Conservation (phyloP, 2,329 filamentous ascomycete species). For the Aspergillaceae sp. region DNA sequence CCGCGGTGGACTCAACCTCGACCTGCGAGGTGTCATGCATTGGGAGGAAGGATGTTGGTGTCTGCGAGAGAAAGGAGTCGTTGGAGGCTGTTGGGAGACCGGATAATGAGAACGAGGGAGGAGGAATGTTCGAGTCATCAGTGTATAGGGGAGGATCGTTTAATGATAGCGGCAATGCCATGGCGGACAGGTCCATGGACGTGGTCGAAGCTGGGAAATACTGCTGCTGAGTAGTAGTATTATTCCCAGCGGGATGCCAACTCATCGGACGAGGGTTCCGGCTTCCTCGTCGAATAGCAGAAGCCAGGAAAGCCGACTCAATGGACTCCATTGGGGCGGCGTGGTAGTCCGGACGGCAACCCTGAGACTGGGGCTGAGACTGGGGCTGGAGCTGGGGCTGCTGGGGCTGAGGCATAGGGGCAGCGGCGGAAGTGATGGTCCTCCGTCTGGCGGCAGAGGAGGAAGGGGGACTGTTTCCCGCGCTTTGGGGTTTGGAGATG, state of each 20-base stretch:
- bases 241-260: constrained; percentile 60
- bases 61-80: constrained; percentile 13
- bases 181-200: constrained; percentile 12
- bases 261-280: constrained; percentile 55
- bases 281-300: constrained; percentile 19
- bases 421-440: constrained; percentile 31
- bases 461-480: constrained; percentile 57
- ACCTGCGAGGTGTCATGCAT: constrained; percentile 17
- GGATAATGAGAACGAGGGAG: constrained; percentile 12
- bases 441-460: constrained; percentile 36
- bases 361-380: constrained; percentile 31
- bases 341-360: constrained; percentile 20
- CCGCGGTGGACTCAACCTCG: constrained; percentile 10
- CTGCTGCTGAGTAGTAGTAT: constrained; percentile 14
- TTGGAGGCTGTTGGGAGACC: constrained; percentile 14
- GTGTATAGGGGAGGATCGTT: constrained; percentile 9
- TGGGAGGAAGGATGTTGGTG: constrained; percentile 12
- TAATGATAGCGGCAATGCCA: constrained; percentile 12
- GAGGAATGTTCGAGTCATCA: background rate
- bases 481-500: constrained; percentile 57
- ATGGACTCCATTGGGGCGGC: constrained; percentile 27
- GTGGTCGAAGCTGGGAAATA: constrained; percentile 8
- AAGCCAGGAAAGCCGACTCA: constrained; percentile 35
- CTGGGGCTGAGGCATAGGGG: background rate
- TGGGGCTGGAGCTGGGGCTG: constrained; percentile 21